These are phyloP conservation scores for Tetrapisispora fleetii DNA, from an alignment of 805 yeast genomes.

Conservation along the genomic window DNA sequence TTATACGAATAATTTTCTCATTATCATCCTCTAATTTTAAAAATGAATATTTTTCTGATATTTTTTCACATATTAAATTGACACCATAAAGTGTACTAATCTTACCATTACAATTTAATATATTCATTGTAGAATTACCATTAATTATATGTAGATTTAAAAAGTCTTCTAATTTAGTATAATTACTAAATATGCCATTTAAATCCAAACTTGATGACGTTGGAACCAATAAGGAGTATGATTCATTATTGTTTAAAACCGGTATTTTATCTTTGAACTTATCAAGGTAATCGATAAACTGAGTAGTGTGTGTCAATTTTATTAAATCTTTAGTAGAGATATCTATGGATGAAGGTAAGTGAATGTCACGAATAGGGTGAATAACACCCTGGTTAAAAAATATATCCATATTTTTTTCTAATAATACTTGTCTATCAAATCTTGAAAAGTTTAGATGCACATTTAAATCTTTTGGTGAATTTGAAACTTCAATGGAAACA, in stretches of 20 bases:
- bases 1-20: slow-evolving; percentile 48
- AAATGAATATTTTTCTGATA: slow-evolving; percentile 32
- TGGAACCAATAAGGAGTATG: slow-evolving; percentile 66
- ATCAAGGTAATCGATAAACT: slow-evolving; percentile 39
- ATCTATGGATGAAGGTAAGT: slow-evolving; percentile 47
- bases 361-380: slow-evolving; percentile 51
- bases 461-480: background rate
- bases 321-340: slow-evolving; percentile 50
- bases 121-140: slow-evolving; percentile 36
- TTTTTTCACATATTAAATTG: slow-evolving; percentile 35
- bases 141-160: slow-evolving; percentile 64
- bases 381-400: slow-evolving; percentile 78
- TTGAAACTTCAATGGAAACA: background rate
- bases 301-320: slow-evolving; percentile 39
- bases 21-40: slow-evolving; percentile 38
- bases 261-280: slow-evolving; percentile 34
- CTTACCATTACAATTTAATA: slow-evolving; percentile 40
- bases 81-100: slow-evolving; percentile 37
- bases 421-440: slow-evolving; percentile 13
- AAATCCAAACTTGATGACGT: slow-evolving; percentile 43
- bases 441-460: slow-evolving; percentile 8
- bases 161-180: slow-evolving; percentile 41
- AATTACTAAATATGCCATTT: slow-evolving; percentile 39
- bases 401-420: slow-evolving; percentile 45
- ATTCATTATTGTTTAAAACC: slow-evolving; percentile 32